Evolutionary conservation across 2,329 filamentous ascomycete genomes (phyloP).

Genomic region (Fusarium siculi): DNA sequence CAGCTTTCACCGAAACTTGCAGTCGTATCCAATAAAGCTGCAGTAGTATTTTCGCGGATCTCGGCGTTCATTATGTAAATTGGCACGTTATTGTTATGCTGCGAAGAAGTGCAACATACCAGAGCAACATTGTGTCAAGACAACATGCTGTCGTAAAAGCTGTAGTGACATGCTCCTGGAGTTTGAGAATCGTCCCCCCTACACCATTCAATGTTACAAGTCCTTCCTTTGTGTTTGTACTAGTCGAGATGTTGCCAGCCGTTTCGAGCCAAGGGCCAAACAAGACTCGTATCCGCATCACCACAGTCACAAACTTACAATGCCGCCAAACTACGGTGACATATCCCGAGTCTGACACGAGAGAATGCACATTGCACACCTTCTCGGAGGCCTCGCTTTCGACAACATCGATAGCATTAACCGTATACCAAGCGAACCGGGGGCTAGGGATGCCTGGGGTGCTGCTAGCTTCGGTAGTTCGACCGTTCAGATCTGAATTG

Average conservation of each 20-base stretch:
- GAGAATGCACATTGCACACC: background rate
- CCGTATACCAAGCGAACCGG: background rate
- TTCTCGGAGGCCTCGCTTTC: background rate
- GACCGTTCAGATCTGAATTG: slow-evolving; percentile 13
- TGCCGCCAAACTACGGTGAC: background rate
- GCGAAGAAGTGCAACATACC: background rate
- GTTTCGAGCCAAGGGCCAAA: background rate
- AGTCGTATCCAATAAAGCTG: background rate
- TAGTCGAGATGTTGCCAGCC: background rate
- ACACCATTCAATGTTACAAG: background rate
- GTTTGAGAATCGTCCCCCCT: background rate
- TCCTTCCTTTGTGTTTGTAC: background rate
- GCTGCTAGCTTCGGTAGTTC: slow-evolving; percentile 14
- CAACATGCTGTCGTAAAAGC: background rate
- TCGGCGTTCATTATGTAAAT: background rate
- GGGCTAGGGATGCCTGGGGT: background rate
- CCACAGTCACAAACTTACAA: background rate
- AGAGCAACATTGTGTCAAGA: background rate
- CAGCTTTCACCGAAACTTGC: background rate
- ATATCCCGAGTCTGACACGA: background rate
- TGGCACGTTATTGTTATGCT: background rate
- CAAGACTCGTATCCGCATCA: background rate
- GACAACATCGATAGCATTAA: background rate
- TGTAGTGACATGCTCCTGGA: background rate
- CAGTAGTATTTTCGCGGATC: background rate